Base-by-base conservation (phyloP, 345 rosid species). In the Acer campestre region DNA sequence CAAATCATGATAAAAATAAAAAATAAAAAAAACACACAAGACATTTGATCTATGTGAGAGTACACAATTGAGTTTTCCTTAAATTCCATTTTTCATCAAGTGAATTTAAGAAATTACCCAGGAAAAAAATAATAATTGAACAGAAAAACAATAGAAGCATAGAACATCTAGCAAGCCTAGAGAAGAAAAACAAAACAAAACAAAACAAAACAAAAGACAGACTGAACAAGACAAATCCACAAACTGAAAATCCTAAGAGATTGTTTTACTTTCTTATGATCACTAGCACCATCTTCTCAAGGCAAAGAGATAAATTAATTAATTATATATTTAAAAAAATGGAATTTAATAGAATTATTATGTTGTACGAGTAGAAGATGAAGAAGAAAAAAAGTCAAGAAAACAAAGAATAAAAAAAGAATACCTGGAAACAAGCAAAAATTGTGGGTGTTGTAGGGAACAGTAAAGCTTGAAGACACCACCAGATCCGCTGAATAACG, bases 361-460 rank as follows among this genome's bases (percentile, higher is more conserved):
- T 23, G 13, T 22, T 23, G 13, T 22, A 61, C 27, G n/a, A 40
- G 53, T 4, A 35, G 38, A 42, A 62, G 66, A 71, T 75, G 70
- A 73, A 62, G 27, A 78, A 70, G 79, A 56, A 53, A 56, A 53
- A 77, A 68, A 68, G 78, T 75, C 68, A 75, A 77, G 67, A 81
- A 64, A 72, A 61, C 12, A 48, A 20, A 46, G 71, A 82, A 80
- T 80, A 79, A 84, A 86, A 79, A 82, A 86, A 79, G 85, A 82
- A 68, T 84, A 87, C 93, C 90, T 84, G 83, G 75, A 84, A 88
- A 77, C 82, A 88, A 81, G 82, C 55, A 86, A 71, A 75, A 73
- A 73, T 67, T 85, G 92, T 89, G 88, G 83, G 89, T 73, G 86
- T 70, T 84, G 67, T 73, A 77, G 93, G 88, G 87, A 82, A 86